Evolutionary conservation across 371 early-diverging fungal species (phyloP).

Genomic region (Mortierella sp.): DNA sequence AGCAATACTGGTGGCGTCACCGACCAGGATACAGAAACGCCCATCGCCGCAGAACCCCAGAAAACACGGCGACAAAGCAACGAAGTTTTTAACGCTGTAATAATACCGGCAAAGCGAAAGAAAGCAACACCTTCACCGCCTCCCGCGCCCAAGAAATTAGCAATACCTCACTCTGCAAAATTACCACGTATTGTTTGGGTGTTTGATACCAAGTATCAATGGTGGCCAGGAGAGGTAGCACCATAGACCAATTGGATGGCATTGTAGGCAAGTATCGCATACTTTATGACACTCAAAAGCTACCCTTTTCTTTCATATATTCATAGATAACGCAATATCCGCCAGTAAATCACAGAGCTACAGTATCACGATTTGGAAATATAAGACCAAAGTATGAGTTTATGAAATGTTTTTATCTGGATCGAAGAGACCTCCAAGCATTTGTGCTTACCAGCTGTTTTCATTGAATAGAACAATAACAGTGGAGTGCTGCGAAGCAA

Average conservation of each 20-base stretch:
- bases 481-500: conserved; percentile 29
- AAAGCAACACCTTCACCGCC: not conserved
- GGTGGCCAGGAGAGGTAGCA: conserved; percentile 54
- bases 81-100: not conserved
- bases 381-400: conserved; percentile 39
- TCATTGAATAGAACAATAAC: conserved; percentile 24
- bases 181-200: conserved; percentile 49
- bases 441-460: no score
- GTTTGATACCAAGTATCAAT: conserved; percentile 22
- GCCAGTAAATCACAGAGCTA: conserved; percentile 26
- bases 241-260: not conserved
- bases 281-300: not conserved
- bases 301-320: not conserved
- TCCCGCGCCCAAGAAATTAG: conserved; percentile 6
- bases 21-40: conserved; percentile 1
- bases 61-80: not conserved
- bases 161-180: conserved; percentile 32
- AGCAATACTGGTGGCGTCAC: not conserved
- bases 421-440: not conserved
- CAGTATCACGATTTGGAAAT: conserved; percentile 34
- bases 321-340: conserved; percentile 32
- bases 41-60: not conserved
- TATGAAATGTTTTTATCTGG: not conserved
- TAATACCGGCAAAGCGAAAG: conserved; percentile 13
- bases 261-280: not conserved